Evolutionary conservation across 768 basidiomycete species (phyloP).

Genomic region (Hygrophorus pudorinus): DNA sequence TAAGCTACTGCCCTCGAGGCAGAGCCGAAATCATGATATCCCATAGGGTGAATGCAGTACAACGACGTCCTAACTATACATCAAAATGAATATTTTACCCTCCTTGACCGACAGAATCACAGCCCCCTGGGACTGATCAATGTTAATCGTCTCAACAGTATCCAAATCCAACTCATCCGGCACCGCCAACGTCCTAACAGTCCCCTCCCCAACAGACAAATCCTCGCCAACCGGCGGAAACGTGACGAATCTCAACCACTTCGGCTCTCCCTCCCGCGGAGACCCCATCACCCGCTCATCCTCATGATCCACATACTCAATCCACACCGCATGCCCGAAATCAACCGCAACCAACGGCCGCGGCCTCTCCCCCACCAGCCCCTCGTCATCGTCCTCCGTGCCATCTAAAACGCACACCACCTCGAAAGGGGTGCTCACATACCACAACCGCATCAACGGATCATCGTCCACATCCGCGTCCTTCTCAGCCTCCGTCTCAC

Average conservation of each 20-base stretch:
- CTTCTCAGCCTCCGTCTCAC: background rate
- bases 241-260: conserved; percentile 58
- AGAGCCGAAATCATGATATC: too few relatives aligned
- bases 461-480: conserved; percentile 25
- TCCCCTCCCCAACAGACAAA: conserved; percentile 24
- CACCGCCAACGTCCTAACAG: conserved; percentile 51
- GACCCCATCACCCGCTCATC: conserved; percentile 13
- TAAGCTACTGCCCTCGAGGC: too few relatives aligned
- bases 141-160: conserved; percentile 64
- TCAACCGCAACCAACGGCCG: conserved; percentile 73
- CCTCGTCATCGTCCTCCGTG: conserved; percentile 30
- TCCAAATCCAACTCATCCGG: conserved; percentile 58
- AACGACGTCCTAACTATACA: conserved; percentile 35
- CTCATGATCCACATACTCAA: conserved; percentile 44
- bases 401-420: conserved; percentile 56
- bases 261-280: conserved; percentile 25
- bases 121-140: conserved; percentile 68
- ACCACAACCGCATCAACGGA: conserved; percentile 60
- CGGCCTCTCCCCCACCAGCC: conserved; percentile 31
- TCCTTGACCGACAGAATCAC: conserved; percentile 58
- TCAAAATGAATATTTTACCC: conserved; percentile 65
- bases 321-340: conserved; percentile 83
- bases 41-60: too few relatives aligned
- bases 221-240: conserved; percentile 48
- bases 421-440: conserved; percentile 61